Evolutionary conservation across 129 eudicot genomes (phyloP).

Genomic region (Flaveria linearis): DNA sequence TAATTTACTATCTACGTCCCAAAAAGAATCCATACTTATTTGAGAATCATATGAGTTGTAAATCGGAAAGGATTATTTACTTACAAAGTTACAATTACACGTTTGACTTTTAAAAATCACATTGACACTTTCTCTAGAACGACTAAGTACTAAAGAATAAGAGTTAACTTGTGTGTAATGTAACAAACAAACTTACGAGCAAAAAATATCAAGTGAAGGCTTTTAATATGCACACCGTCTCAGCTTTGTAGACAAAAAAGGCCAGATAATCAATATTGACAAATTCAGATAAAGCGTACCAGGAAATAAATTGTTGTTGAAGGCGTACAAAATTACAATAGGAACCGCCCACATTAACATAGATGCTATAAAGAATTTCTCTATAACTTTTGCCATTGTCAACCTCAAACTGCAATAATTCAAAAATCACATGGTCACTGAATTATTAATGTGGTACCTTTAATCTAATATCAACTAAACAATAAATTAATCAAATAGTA

Average conservation of each 20-base stretch:
- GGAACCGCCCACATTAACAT: slow-evolving; percentile 84
- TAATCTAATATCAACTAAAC: not conserved
- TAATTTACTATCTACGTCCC: not conserved
- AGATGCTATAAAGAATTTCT: slow-evolving; percentile 75
- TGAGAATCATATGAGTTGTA: not conserved
- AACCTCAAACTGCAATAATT: slow-evolving; percentile 25
- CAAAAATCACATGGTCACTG: slow-evolving; percentile 16
- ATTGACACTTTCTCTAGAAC: not conserved
- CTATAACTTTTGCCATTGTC: slow-evolving; percentile 51
- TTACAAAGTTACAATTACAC: not conserved
- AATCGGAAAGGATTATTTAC: not conserved
- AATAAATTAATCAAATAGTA: not conserved
- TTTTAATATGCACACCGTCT: not conserved
- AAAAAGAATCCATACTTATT: not conserved
- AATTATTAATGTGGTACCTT: not conserved
- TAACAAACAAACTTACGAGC: not conserved
- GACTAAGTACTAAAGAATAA: not conserved
- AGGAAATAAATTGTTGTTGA: slow-evolving; percentile 67
- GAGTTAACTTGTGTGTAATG: not conserved
- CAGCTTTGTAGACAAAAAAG: not conserved
- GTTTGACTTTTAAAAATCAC: too few relatives aligned
- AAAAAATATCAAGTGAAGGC: not conserved
- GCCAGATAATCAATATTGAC: not conserved
- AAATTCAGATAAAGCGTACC: slow-evolving; percentile 43
- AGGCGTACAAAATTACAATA: slow-evolving; percentile 69